These are phyloP conservation scores for Microthlaspi erraticum DNA, from an alignment of 345 rosid genomes.

Conservation along the genomic window DNA sequence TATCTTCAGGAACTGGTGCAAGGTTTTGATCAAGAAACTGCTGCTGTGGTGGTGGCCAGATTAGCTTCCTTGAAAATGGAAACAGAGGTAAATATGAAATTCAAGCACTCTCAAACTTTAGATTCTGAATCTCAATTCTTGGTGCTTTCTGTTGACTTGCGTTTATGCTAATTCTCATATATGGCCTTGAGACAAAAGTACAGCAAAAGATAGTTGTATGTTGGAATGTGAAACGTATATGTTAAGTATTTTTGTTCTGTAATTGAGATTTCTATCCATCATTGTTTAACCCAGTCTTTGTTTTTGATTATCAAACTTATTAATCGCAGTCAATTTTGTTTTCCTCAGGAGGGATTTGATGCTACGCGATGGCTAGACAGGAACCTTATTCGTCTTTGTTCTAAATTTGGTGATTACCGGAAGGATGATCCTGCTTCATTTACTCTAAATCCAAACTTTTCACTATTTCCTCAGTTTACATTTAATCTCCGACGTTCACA, in stretches of 20 bases:
- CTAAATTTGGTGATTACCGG: slow-evolving; percentile 95
- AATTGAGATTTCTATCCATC: background rate
- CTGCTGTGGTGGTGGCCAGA: slow-evolving; percentile 98
- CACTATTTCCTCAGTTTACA: slow-evolving; percentile 98
- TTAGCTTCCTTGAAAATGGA: slow-evolving; percentile 96
- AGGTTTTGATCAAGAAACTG: slow-evolving; percentile 99
- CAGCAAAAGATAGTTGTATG: too few relatives aligned
- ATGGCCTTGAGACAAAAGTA: background rate
- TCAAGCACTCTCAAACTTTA: slow-evolving; percentile 11
- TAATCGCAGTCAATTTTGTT: slow-evolving; percentile 8
- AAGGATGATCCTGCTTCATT: slow-evolving; percentile 98
- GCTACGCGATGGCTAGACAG: slow-evolving; percentile 98
- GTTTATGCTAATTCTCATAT: slow-evolving; percentile 2
- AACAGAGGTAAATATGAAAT: slow-evolving; percentile 66
- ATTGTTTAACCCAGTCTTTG: slow-evolving; percentile 13
- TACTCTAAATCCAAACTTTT: slow-evolving; percentile 84
- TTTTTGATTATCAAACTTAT: slow-evolving; percentile 19
- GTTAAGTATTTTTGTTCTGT: background rate
- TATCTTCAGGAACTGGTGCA: slow-evolving; percentile 79
- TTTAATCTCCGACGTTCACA: slow-evolving; percentile 98
- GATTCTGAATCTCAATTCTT: background rate
- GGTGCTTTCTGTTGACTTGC: background rate
- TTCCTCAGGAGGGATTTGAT: slow-evolving; percentile 91
- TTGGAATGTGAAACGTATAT: too few relatives aligned
- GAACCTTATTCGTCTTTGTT: slow-evolving; percentile 90